Conservation (phyloP, 2,329 filamentous ascomycete species). For the Plenodomus lindquistii region DNA sequence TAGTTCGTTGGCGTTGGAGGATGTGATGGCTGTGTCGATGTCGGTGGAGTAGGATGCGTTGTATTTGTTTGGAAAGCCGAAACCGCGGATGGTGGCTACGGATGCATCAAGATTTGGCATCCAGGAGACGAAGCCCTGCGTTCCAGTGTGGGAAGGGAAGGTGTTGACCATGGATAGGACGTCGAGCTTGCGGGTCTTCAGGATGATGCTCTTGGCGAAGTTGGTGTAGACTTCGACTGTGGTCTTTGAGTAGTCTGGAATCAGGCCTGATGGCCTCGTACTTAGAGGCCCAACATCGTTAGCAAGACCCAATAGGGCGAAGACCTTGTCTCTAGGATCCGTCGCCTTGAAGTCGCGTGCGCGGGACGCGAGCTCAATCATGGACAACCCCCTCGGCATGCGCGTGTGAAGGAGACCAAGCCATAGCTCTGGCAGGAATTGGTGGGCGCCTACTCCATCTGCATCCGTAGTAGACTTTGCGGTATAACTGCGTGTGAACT, state of each 20-base stretch:
- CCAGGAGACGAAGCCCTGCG: conserved; percentile 3
- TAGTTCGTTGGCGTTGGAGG: background rate
- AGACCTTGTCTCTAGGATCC: conserved; percentile 14
- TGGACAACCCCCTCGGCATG: conserved; percentile 6
- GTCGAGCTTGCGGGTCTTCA: conserved; percentile 6
- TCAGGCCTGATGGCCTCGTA: background rate
- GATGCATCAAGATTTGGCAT: conserved; percentile 13
- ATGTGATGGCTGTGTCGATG: background rate
- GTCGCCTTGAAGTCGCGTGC: conserved; percentile 14
- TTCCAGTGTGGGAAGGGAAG: background rate
- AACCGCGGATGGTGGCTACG: conserved; percentile 14
- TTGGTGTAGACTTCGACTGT: conserved; percentile 7
- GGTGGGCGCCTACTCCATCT: background rate
- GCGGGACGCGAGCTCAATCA: conserved; percentile 10
- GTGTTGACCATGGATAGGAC: conserved; percentile 11
- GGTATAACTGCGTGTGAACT: conserved; percentile 7
- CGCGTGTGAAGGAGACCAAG: conserved; percentile 7
- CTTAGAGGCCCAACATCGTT: conserved; percentile 5
- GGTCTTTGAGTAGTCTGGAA: conserved; percentile 10
- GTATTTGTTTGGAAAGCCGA: conserved; percentile 15
- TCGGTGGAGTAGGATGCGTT: conserved; percentile 8
- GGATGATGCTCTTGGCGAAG: conserved; percentile 9
- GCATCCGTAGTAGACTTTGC: background rate
- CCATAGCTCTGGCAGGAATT: conserved; percentile 13
- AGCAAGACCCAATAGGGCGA: conserved; percentile 13